phyloP scores from a whole-genome alignment of 2,329 filamentous ascomycete species.

The Claviceps capensis region DNA sequence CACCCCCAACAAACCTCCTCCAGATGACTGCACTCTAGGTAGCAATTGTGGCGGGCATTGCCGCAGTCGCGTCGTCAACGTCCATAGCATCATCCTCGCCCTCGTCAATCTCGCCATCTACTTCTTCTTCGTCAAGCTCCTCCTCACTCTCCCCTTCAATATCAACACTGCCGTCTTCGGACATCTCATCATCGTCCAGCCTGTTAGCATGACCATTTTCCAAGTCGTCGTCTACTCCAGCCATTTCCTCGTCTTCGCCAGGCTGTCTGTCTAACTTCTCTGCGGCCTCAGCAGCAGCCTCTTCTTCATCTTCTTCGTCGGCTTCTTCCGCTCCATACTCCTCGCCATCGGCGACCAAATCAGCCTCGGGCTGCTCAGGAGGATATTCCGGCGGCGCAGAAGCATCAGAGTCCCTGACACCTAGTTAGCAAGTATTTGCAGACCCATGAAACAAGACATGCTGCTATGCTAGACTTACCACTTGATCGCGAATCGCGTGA shows the following conservation, averaged over 20 bases:
- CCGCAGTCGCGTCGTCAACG: conserved; percentile 25
- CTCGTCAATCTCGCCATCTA: conserved; percentile 14
- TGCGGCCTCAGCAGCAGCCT: conserved; percentile 33
- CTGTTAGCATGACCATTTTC: conserved; percentile 23
- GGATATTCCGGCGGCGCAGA: conserved; percentile 92
- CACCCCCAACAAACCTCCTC: neutral
- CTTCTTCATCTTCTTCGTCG: conserved; percentile 54
- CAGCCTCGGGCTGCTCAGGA: conserved; percentile 93
- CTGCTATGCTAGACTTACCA: conserved; percentile 48
- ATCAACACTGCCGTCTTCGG: conserved; percentile 65
- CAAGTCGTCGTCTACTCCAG: conserved; percentile 43
- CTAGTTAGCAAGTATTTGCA: neutral
- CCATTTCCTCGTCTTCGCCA: conserved; percentile 64
- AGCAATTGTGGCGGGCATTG: conserved; percentile 22
- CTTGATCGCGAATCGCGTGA: conserved; percentile 96
- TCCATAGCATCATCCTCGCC: conserved; percentile 34
- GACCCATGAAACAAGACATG: neutral
- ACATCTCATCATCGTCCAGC: conserved; percentile 52
- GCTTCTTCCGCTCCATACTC: conserved; percentile 86
- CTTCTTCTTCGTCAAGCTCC: conserved; percentile 49
- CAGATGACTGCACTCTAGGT: conserved; percentile 13
- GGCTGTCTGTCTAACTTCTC: conserved; percentile 24
- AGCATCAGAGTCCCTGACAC: conserved; percentile 81
- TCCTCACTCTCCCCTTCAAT: conserved; percentile 66
- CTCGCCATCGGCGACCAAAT: conserved; percentile 70